phyloP scores from a whole-genome alignment of 2,329 filamentous ascomycete species.

The Fusarium tuaranense region DNA sequence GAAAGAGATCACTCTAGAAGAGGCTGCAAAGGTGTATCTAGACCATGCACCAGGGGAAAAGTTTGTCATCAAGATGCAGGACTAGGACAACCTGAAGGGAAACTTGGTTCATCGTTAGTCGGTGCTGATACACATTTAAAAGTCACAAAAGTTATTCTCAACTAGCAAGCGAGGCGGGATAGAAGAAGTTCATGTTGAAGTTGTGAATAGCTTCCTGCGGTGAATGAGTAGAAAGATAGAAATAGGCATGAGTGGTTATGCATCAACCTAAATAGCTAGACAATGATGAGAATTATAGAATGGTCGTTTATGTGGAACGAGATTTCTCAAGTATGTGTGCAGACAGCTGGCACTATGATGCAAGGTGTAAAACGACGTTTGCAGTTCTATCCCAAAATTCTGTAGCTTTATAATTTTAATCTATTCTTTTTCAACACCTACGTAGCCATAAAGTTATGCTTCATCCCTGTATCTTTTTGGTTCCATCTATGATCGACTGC shows the following conservation, averaged over 20 bases:
- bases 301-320: not conserved
- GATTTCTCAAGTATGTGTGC: not conserved
- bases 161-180: not conserved
- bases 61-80: not conserved
- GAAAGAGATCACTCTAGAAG: not conserved
- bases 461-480: not conserved
- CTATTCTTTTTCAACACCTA: not conserved
- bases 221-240: not conserved
- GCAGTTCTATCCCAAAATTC: not conserved
- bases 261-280: not conserved
- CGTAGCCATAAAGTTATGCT: not conserved
- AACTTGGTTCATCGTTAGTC: not conserved
- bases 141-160: not conserved
- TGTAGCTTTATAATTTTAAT: not conserved
- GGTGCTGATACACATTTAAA: not conserved
- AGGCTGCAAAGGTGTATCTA: not conserved
- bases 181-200: not conserved
- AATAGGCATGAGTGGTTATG: not conserved
- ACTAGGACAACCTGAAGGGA: not conserved
- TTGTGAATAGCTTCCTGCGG: not conserved
- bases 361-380: not conserved
- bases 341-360: not conserved
- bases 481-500: not conserved
- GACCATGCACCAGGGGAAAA: not conserved
- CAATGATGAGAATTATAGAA: not conserved